Evolutionary conservation across 2,329 filamentous ascomycete genomes (phyloP).

Genomic region (Alternaria rosae): DNA sequence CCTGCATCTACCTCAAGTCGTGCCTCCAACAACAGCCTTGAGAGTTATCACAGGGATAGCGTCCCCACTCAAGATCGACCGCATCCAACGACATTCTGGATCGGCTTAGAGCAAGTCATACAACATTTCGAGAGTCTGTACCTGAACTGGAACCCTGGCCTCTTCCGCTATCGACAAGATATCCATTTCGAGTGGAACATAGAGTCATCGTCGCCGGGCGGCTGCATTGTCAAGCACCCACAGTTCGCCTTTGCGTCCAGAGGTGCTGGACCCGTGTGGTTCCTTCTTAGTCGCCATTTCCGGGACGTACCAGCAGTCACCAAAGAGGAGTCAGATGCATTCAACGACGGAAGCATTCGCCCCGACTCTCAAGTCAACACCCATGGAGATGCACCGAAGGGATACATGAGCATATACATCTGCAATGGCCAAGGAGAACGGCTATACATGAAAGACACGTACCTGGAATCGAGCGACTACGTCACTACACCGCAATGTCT

Average conservation of each 20-base stretch:
- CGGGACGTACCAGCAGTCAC: slow-evolving; percentile 59
- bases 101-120: slow-evolving; percentile 83
- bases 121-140: slow-evolving; percentile 97
- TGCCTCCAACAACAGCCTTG: slow-evolving; percentile 24
- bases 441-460: slow-evolving; percentile 76
- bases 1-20: slow-evolving; percentile 28
- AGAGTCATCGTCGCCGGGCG: slow-evolving; percentile 65
- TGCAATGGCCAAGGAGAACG: slow-evolving; percentile 75
- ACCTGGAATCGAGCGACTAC: slow-evolving; percentile 78
- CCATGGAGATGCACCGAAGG: slow-evolving; percentile 55
- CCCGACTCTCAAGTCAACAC: slow-evolving; percentile 30
- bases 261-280: slow-evolving; percentile 73
- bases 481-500: slow-evolving; percentile 94
- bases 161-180: slow-evolving; percentile 84
- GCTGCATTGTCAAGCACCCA: slow-evolving; percentile 74
- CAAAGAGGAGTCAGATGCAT: slow-evolving; percentile 41
- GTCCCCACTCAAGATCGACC: slow-evolving; percentile 43
- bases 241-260: slow-evolving; percentile 65
- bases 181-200: slow-evolving; percentile 87
- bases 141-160: slow-evolving; percentile 91
- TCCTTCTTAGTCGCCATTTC: slow-evolving; percentile 88
- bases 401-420: slow-evolving; percentile 87
- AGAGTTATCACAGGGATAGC: slow-evolving; percentile 37
- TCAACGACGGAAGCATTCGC: slow-evolving; percentile 41
- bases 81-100: slow-evolving; percentile 87